These are phyloP conservation scores for Boletus mariae DNA, from an alignment of 1,284 basidiomycete species.

Conservation along the genomic window DNA sequence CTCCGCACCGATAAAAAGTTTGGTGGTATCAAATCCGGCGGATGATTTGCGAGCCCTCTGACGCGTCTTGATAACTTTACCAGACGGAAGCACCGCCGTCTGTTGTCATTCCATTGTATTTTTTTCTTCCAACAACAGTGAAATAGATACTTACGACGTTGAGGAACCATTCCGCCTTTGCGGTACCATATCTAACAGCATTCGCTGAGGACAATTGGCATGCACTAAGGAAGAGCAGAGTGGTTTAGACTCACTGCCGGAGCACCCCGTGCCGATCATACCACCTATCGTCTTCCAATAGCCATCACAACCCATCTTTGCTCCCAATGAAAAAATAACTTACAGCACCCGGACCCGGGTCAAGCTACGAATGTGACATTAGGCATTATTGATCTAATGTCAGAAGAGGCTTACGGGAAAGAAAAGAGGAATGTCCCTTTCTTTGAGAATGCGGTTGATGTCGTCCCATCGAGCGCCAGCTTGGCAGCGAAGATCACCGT, in stretches of 20 bases:
- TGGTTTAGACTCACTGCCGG: slow-evolving; percentile 43
- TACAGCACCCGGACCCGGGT: slow-evolving; percentile 52
- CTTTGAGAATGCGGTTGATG: slow-evolving; percentile 73
- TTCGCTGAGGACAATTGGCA: slow-evolving; percentile 49
- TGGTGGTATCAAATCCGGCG: slow-evolving; percentile 75
- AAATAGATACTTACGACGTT: slow-evolving; percentile 46
- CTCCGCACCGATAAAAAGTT: slow-evolving; percentile 81
- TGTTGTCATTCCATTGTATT: slow-evolving; percentile 22
- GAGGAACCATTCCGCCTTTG: slow-evolving; percentile 70
- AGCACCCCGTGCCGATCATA: slow-evolving; percentile 56
- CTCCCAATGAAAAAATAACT: slow-evolving; percentile 18
- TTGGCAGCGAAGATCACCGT: slow-evolving; percentile 76
- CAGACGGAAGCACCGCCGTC: slow-evolving; percentile 76
- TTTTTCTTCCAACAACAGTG: background rate
- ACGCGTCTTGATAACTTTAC: slow-evolving; percentile 79
- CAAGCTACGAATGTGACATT: slow-evolving; percentile 37
- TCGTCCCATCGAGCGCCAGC: slow-evolving; percentile 87
- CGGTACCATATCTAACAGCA: slow-evolving; percentile 79
- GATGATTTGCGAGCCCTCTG: slow-evolving; percentile 69
- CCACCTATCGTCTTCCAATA: slow-evolving; percentile 48
- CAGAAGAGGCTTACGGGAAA: slow-evolving; percentile 52
- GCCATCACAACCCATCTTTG: slow-evolving; percentile 8
- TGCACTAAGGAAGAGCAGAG: background rate
- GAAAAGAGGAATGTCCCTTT: slow-evolving; percentile 65
- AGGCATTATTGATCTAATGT: background rate